Conservation (phyloP, 495 filamentous ascomycete genomes). For the Geoglossum glabrum region DNA sequence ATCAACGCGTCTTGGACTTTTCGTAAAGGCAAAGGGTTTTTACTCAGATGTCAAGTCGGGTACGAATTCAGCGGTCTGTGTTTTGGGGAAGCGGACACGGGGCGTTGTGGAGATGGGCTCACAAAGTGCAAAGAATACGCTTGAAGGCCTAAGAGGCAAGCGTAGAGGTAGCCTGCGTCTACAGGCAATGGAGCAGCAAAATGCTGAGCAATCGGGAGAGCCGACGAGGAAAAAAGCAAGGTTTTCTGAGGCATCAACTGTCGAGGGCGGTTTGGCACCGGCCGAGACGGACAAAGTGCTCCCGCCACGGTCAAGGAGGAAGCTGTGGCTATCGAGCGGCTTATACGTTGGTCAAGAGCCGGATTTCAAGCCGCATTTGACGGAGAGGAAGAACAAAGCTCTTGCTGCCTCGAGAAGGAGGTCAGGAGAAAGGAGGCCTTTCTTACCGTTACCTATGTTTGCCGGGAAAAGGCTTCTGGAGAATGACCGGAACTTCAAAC, state of each 20-base stretch:
- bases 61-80: slow-evolving; percentile 21
- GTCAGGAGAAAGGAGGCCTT: slow-evolving; percentile 21
- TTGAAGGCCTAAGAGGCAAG: slow-evolving; percentile 20
- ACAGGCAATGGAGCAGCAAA: not conserved
- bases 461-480: slow-evolving; percentile 38
- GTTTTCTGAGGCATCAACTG: slow-evolving; percentile 26
- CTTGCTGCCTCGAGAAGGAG: slow-evolving; percentile 27
- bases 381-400: slow-evolving; percentile 40
- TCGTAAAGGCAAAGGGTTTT: slow-evolving; percentile 25
- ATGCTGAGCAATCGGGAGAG: not conserved
- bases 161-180: slow-evolving; percentile 17
- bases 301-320: slow-evolving; percentile 26
- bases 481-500: slow-evolving; percentile 54
- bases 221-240: slow-evolving; percentile 24
- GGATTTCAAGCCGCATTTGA: slow-evolving; percentile 36
- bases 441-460: slow-evolving; percentile 51
- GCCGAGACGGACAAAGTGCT: slow-evolving; percentile 18
- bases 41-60: slow-evolving; percentile 7
- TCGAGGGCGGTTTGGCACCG: slow-evolving; percentile 19
- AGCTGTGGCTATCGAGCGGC: slow-evolving; percentile 61
- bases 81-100: slow-evolving; percentile 35
- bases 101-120: slow-evolving; percentile 24
- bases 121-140: slow-evolving; percentile 19
- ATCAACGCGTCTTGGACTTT: slow-evolving; percentile 23
- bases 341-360: slow-evolving; percentile 77